Base-by-base conservation (phyloP, 2,329 filamentous ascomycete genomes). In the Penicillium sclerotigenum region DNA sequence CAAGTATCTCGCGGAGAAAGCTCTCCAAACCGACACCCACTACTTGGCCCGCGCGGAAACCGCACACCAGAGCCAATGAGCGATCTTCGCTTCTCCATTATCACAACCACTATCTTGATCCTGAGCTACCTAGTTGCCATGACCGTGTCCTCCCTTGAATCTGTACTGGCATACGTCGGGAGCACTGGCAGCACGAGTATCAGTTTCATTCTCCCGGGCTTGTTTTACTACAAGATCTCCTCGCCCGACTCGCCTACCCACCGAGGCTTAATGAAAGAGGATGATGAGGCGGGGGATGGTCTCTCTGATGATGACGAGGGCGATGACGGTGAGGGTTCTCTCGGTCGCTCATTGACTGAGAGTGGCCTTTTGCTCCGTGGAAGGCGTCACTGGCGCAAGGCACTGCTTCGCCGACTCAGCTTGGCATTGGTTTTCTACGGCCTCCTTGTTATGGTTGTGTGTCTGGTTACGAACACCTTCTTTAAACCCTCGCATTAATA, bases 191-290 rank as follows among this genome's bases (percentile, higher is more conserved):
- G 88, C 49, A 99, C 94, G 0, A 91, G 90, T 59, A 99, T 99
- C 67, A 96, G 90, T 59, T 99, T 99, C 72, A 97, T 99, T 62
- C 81, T 99, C 0, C 94, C 94, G 0, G 94, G 94, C 0, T 77
- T 99, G 4, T 99, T 99, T 74, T 99, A 97, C 75, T 99, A 97
- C 78, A 97, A 97, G 75, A 97, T 99, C 58, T 95, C 91, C 13
- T 86, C 90, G 24, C 94, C 94, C 0, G 88, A 96, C 53, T 93
- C 90, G 42, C 83, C 87, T 28, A 86, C 93, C 60, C 91, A 97
- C 66, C 93, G 96, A 71, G 85, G 88, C 14, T 79, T 97, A 10
- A 79, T 91, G 60, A 97, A 97, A 72, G 91, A 94, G 68, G 91
- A 97, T 63, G 94, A 97, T 65, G 87, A 89, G 47, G 81, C 80